Percentiles rank a stretch among this genome's conserved stretches.
Conservation (phyloP, 768 basidiomycete genomes). For the Leccinum sublutescens region DNA sequence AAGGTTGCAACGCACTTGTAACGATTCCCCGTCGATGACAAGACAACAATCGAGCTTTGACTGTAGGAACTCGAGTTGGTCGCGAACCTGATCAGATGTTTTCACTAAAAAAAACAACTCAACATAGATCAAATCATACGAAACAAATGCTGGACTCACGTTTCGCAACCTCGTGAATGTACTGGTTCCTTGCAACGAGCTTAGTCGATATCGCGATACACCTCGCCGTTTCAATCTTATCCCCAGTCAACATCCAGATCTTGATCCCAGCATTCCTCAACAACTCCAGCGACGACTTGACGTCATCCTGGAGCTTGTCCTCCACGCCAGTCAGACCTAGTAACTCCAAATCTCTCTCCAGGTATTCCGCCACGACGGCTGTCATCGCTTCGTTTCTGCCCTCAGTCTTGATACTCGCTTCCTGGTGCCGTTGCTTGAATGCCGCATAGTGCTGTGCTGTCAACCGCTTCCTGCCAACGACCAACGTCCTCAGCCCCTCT, state of each 20-base stretch:
- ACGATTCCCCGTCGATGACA: conserved; percentile 95
- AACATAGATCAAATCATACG: not conserved
- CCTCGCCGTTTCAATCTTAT: conserved; percentile 98
- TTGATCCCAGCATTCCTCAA: conserved; percentile 94
- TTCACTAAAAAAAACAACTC: conserved; percentile 55
- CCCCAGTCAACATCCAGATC: conserved; percentile 99
- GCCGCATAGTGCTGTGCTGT: conserved; percentile 64
- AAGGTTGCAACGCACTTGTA: conserved; percentile 59
- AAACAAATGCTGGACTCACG: conserved; percentile 40
- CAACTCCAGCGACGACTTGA: conserved; percentile 89
- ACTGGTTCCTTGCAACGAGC: conserved; percentile 92
- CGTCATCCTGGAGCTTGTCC: conserved; percentile 97
- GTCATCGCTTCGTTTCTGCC: conserved; percentile 81
- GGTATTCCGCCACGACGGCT: conserved; percentile 64
- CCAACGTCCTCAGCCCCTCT: conserved; percentile 92
- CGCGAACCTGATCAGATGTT: conserved; percentile 75
- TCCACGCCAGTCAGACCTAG: conserved; percentile 97
- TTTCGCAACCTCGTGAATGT: conserved; percentile 95
- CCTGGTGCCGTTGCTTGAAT: conserved; percentile 70
- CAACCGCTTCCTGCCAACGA: conserved; percentile 82
- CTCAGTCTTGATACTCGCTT: conserved; percentile 77
- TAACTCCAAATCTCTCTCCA: conserved; percentile 90
- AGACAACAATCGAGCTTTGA: conserved; percentile 96
- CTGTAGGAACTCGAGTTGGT: conserved; percentile 90
- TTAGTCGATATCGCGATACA: conserved; percentile 98